Conservation (phyloP, 768 basidiomycete genomes). For the Mycena vitilis region DNA sequence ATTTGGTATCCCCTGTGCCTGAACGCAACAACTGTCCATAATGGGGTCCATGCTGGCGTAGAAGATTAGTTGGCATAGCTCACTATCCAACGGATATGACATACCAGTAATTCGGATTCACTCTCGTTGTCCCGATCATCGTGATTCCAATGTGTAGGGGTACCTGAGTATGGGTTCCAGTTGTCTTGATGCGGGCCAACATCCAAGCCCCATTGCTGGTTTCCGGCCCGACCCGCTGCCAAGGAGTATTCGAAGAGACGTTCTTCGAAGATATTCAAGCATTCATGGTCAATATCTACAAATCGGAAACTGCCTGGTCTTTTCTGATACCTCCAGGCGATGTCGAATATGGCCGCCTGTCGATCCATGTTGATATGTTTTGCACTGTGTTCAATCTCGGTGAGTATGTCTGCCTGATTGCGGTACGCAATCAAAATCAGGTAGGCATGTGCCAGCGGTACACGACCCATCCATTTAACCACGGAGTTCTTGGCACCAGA, state of each 20-base stretch:
- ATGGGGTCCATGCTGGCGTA: too few relatives aligned
- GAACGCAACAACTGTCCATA: too few relatives aligned
- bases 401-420: neutral
- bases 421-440: conserved; percentile 9
- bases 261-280: conserved; percentile 1
- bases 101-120: too few relatives aligned
- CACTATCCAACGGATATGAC: too few relatives aligned
- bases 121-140: too few relatives aligned
- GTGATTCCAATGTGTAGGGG: too few relatives aligned
- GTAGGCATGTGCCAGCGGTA: conserved; percentile 1
- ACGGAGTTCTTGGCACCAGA: neutral
- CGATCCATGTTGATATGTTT: neutral
- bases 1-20: too few relatives aligned
- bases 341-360: neutral
- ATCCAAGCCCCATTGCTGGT: conserved; percentile 43
- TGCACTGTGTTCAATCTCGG: neutral
- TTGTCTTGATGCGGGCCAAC: conserved; percentile 37
- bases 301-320: neutral
- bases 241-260: conserved; percentile 26
- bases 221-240: conserved; percentile 36
- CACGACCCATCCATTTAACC: neutral
- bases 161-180: too few relatives aligned
- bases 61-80: too few relatives aligned
- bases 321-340: conserved; percentile 7
- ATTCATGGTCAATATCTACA: conserved; percentile 11